Base-by-base conservation (phyloP, 441 rosid species). In the Eruca vesicaria region DNA sequence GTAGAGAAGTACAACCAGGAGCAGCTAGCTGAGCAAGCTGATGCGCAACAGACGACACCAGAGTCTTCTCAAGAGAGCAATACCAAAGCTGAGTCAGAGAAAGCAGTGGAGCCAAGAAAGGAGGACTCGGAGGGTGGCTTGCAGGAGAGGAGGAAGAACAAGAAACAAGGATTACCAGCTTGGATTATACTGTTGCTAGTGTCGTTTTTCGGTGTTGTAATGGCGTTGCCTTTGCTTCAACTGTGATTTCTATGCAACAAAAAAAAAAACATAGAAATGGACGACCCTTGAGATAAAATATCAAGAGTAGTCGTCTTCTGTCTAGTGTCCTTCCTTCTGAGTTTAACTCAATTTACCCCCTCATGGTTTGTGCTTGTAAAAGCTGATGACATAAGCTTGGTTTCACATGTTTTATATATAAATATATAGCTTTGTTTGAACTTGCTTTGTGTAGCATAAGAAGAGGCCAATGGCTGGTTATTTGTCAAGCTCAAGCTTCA, bases 181-280 rank as follows among this genome's bases (percentile, higher is more conserved):
- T 93, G 99, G 98, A 68, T 91, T 82, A 78, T 90, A 90, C 35
- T 96, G 58, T 73, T 93, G 80, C 90, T 96, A 75, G 83, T 96
- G 69, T 96, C 98, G 7, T 83, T 91, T 69, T 89, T 91, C 43
- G 97, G 99, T 26, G 72, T 93, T 18, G 95, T 93, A 63, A 96
- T 96, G 99, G 95, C 98, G 0, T 82, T 96, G 81, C 98, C 99
- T 35, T 82, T 96, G 76, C 97, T 96, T 72, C 98, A 96, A 78
- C 94, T 87, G 73, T 91, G 82, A 91, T 65, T 20, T 23, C 6
- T 69, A 2, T 72, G 78, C 58, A 55, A 28, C 71, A 56, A 0
- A 43, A 61, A 21, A 56, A 0, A 43, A 61, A 21, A 23, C 62
- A 60, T 68, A 50, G 53, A 71, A 62, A 1, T 10, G 66, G 38